Percentiles rank a stretch among this genome's conserved stretches.
Conservation (phyloP, 2,329 filamentous ascomycete genomes). For the Thelonectria olida region DNA sequence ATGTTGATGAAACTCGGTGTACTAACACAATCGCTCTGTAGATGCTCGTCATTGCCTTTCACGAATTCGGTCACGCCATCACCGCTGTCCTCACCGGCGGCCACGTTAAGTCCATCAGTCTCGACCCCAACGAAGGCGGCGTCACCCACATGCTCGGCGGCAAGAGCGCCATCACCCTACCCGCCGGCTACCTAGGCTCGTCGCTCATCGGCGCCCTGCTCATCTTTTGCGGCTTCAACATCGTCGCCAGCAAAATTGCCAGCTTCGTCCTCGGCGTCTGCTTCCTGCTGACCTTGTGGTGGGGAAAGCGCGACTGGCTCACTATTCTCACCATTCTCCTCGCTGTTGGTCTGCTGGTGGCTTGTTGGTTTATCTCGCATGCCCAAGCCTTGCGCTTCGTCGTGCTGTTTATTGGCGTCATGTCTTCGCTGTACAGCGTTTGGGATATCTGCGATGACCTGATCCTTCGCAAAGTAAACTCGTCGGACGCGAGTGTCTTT, state of each 20-base stretch:
- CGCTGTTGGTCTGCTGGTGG: slow-evolving; percentile 76
- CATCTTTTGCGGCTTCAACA: slow-evolving; percentile 83
- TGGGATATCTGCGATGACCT: slow-evolving; percentile 90
- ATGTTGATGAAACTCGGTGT: slow-evolving; percentile 3
- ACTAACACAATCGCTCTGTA: slow-evolving; percentile 43
- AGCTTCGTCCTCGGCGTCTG: slow-evolving; percentile 77
- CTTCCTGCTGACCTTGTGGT: slow-evolving; percentile 84
- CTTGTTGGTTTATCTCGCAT: slow-evolving; percentile 82
- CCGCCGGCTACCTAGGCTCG: slow-evolving; percentile 81
- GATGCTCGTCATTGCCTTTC: slow-evolving; percentile 87
- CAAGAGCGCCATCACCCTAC: slow-evolving; percentile 74
- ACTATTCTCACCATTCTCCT: slow-evolving; percentile 76
- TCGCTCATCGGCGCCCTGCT: slow-evolving; percentile 80
- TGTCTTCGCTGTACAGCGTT: slow-evolving; percentile 82
- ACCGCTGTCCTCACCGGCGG: slow-evolving; percentile 78
- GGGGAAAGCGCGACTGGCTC: slow-evolving; percentile 81
- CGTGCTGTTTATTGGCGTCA: slow-evolving; percentile 83
- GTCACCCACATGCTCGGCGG: slow-evolving; percentile 82
- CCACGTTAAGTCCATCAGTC: slow-evolving; percentile 76
- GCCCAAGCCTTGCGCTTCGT: slow-evolving; percentile 78
- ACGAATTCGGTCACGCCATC: slow-evolving; percentile 82
- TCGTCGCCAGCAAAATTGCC: slow-evolving; percentile 82
- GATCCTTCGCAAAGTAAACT: slow-evolving; percentile 82
- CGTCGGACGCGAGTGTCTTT: slow-evolving; percentile 81
- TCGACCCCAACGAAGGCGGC: slow-evolving; percentile 82